Evolutionary conservation across 192 early-diverging fungal species (phyloP).

Genomic region (Mortierella hygrophila): DNA sequence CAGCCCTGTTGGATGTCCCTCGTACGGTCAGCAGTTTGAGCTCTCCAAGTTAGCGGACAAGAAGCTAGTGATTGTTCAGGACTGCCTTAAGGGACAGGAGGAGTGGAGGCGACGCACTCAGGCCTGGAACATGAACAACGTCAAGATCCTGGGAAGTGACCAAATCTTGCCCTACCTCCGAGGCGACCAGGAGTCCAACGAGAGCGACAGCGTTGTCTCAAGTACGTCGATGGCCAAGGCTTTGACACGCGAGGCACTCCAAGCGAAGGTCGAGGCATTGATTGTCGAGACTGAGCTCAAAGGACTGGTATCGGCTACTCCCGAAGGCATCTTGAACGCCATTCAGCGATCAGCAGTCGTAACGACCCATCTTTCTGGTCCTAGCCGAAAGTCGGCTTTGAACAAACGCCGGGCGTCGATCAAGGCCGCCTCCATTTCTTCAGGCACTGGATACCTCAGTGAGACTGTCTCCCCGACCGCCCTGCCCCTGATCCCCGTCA

Average conservation of each 20-base stretch:
- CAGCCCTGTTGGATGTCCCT: slow-evolving; percentile 31
- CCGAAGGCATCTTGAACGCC: slow-evolving; percentile 37
- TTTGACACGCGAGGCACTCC: not conserved
- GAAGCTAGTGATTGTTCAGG: slow-evolving; percentile 40
- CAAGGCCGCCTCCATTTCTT: not conserved
- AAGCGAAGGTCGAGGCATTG: slow-evolving; percentile 45
- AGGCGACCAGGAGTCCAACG: not conserved
- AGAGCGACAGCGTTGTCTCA: not conserved
- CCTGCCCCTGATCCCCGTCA: slow-evolving; percentile 27
- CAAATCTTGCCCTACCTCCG: slow-evolving; percentile 25
- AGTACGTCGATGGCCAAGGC: not conserved
- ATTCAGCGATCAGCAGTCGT: slow-evolving; percentile 10
- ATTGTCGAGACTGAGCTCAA: slow-evolving; percentile 44
- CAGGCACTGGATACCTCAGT: not conserved
- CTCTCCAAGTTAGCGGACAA: slow-evolving; percentile 39
- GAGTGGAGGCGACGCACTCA: slow-evolving; percentile 36
- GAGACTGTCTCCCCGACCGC: not conserved
- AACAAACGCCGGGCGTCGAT: not conserved
- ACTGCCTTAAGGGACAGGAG: slow-evolving; percentile 35
- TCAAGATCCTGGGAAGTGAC: slow-evolving; percentile 35
- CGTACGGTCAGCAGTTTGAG: slow-evolving; percentile 50
- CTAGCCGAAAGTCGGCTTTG: not conserved
- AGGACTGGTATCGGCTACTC: slow-evolving; percentile 13
- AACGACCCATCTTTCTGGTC: not conserved
- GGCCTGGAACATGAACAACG: slow-evolving; percentile 41